Evolutionary conservation across 331 rosid genomes (phyloP).

Genomic region (Prunus yedoensis): DNA sequence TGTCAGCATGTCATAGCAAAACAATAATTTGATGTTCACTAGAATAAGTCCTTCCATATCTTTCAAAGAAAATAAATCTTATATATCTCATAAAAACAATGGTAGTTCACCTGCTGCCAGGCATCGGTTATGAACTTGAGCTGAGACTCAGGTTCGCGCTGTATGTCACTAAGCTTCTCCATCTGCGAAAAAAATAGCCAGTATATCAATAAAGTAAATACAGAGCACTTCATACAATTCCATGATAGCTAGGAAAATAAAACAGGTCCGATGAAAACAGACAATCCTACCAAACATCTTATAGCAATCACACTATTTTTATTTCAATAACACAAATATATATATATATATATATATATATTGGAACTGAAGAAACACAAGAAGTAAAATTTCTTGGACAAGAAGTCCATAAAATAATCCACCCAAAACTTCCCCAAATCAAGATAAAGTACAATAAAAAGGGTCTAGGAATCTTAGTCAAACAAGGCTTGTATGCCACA

Average conservation of each 20-base stretch:
- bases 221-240: neutral
- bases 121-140: constrained; percentile 54
- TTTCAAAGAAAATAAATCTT: neutral
- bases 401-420: too few relatives aligned
- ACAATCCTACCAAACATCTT: neutral
- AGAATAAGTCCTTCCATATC: neutral
- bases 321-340: too few relatives aligned
- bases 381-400: too few relatives aligned
- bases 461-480: too few relatives aligned
- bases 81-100: neutral
- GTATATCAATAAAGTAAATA: neutral
- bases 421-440: neutral
- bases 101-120: constrained; percentile 46
- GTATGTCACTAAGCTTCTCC: constrained; percentile 42
- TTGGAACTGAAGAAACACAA: neutral
- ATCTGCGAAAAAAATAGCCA: constrained; percentile 16
- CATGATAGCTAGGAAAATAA: neutral
- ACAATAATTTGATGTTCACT: neutral
- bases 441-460: neutral
- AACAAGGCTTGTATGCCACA: too few relatives aligned
- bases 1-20: neutral
- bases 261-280: neutral
- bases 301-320: neutral
- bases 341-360: too few relatives aligned
- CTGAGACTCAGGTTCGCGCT: constrained; percentile 38